Percentiles rank a stretch among this genome's conserved stretches.
These are phyloP conservation scores for Xylaria sp. DNA, from an alignment of 2,329 filamentous ascomycete species.

Conservation along the genomic window DNA sequence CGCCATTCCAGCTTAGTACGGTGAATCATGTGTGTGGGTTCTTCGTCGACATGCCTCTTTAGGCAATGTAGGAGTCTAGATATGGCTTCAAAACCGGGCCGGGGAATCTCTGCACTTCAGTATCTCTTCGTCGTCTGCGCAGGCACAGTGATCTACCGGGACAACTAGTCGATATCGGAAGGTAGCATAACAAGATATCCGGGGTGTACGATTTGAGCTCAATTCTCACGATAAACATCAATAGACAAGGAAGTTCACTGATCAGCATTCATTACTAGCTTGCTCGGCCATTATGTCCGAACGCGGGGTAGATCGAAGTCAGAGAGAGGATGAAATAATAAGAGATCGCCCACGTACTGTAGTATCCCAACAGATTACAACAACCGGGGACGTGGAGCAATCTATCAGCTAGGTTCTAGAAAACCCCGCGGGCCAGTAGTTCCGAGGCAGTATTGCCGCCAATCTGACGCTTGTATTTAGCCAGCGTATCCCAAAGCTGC, in stretches of 20 bases:
- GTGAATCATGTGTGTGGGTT: conserved; percentile 19
- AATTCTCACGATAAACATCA: conserved; percentile 16
- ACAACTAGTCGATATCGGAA: conserved; percentile 39
- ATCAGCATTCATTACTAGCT: conserved; percentile 2
- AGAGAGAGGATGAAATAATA: background rate
- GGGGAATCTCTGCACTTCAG: background rate
- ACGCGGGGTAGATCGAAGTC: conserved; percentile 7
- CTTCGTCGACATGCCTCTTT: conserved; percentile 26
- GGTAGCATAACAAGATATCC: conserved; percentile 23
- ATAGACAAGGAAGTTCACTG: background rate
- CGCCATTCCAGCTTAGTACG: conserved; percentile 14
- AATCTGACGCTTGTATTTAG: conserved; percentile 38
- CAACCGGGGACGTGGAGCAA: conserved; percentile 19
- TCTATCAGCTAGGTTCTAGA: conserved; percentile 10
- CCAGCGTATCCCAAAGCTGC: conserved; percentile 33
- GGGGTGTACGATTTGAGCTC: background rate
- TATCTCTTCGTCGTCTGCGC: conserved; percentile 2
- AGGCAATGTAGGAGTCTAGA: conserved; percentile 13
- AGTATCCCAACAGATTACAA: conserved; percentile 16
- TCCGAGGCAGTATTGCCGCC: conserved; percentile 30
- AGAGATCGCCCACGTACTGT: conserved; percentile 11
- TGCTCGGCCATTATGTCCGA: background rate
- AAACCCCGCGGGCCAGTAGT: conserved; percentile 31
- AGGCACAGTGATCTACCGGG: conserved; percentile 24
- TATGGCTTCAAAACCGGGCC: conserved; percentile 3